phyloP scores from a whole-genome alignment of 441 rosid genomes.

The Omphalea diandra region DNA sequence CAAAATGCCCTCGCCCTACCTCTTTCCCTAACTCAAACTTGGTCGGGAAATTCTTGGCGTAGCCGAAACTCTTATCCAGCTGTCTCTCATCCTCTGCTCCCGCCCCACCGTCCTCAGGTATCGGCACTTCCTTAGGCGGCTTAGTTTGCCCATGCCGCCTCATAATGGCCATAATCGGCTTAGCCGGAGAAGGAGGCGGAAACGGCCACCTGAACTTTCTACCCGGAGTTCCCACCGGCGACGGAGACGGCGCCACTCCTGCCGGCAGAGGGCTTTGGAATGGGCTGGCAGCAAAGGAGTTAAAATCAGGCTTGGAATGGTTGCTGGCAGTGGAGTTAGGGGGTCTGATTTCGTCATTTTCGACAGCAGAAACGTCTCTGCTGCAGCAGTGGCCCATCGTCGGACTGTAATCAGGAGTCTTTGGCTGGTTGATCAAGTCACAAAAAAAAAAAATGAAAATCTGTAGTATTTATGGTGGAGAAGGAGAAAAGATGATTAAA shows the following conservation, averaged over 20 bases:
- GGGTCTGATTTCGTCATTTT: constrained; percentile 32
- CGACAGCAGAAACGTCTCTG: constrained; percentile 38
- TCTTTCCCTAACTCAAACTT: constrained; percentile 89
- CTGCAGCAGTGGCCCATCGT: constrained; percentile 84
- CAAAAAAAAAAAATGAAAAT: no score
- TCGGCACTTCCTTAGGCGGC: constrained; percentile 72
- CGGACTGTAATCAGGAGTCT: no score
- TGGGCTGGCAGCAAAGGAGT: constrained; percentile 54
- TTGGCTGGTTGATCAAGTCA: no score
- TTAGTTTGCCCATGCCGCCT: constrained; percentile 56
- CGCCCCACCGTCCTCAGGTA: constrained; percentile 66
- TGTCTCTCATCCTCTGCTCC: constrained; percentile 34
- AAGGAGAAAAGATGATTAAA: background rate
- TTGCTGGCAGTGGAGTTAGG: constrained; percentile 18
- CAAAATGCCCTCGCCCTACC: constrained; percentile 96
- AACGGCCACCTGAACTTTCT: constrained; percentile 73
- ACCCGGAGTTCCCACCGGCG: constrained; percentile 62
- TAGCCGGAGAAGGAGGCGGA: constrained; percentile 95
- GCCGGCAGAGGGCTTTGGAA: constrained; percentile 74
- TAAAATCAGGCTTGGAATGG: constrained; percentile 34
- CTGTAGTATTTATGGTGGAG: background rate
- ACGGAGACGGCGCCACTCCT: constrained; percentile 68
- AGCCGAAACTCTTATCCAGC: constrained; percentile 90
- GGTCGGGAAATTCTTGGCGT: constrained; percentile 66
- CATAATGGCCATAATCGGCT: constrained; percentile 78